Evolutionary conservation across 2,329 filamentous ascomycete species (phyloP), one percentile per base, ranked within the genome.

Genomic region (Talaromyces sp.): DNA sequence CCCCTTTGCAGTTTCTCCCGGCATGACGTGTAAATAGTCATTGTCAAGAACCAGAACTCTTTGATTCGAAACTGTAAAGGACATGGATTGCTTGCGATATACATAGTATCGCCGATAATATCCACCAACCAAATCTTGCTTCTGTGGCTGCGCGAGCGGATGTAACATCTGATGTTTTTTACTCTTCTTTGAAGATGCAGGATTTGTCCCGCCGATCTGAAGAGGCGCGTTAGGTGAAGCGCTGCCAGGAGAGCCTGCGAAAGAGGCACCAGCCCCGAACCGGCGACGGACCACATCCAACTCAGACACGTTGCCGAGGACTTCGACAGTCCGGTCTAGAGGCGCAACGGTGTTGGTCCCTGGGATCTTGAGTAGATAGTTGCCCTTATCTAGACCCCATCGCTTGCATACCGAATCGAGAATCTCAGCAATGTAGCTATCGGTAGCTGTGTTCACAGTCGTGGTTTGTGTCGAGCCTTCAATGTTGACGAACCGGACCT

Each of bases 341-440:
- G 87, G 87, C 1, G 86, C 87, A 43, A 89, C 83, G 1, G 86
- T 89, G 63, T 86, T 86, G 15, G 86, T 87, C 10, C 85, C 85
- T 68, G 83, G 83, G 9, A 89, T 86, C 75, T 88, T 88, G 65
- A 89, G 81, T 25, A 88, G 79, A 69, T 86, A 87, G 22, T 87
- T 82, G 1, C 83, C 86, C 73, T 88, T 89, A 72, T 89, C 87
- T n/a, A 89, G 78, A 3, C 85, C 83, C 71, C 88, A 84, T 67
- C 85, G 81, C 66, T 86, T 85, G 75, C 87, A 89, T 1, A 86
- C 84, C 47, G 83, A 82, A 68, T 89, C 86, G 67, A 89, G 83
- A 58, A 89, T 82, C 72, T 89, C 87, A n/a, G 86, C 87, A 66
- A 89, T 86, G 71, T 89, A 89, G 54, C 86, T 88, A 70, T 89